A percentile compares a stretch with the other conserved stretches of the same genome.
Evolutionary conservation across 495 filamentous ascomycete genomes (phyloP).

Genomic region (Annulohypoxylon moriforme): DNA sequence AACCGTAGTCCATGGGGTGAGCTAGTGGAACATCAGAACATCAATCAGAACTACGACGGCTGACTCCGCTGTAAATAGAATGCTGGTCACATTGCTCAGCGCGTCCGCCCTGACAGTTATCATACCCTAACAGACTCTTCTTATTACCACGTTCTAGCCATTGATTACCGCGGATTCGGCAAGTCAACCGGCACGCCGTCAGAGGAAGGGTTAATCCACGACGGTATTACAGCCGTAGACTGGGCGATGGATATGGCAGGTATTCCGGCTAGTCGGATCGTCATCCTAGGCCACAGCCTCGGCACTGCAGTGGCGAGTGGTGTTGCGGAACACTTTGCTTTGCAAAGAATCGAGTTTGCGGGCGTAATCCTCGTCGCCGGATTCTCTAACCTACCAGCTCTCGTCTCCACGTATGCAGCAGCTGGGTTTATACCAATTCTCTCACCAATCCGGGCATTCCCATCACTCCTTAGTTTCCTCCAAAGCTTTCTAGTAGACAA

Average conservation of each 20-base stretch:
- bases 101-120: constrained; percentile 70
- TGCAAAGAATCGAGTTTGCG: constrained; percentile 63
- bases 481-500: constrained; percentile 60
- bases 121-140: constrained; percentile 69
- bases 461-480: constrained; percentile 55
- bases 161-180: constrained; percentile 94
- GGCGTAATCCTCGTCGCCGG: constrained; percentile 81
- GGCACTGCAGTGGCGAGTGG: constrained; percentile 85
- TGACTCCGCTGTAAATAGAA: constrained; percentile 52
- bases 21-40: constrained; percentile 9
- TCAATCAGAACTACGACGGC: not conserved
- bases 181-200: constrained; percentile 81
- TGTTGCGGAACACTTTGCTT: constrained; percentile 73
- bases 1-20: constrained; percentile 57
- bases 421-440: constrained; percentile 82
- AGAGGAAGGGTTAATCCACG: constrained; percentile 83
- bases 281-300: constrained; percentile 87
- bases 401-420: constrained; percentile 73
- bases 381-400: constrained; percentile 77
- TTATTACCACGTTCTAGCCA: constrained; percentile 66
- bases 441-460: constrained; percentile 69
- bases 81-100: constrained; percentile 73
- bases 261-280: constrained; percentile 76
- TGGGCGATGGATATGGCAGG: constrained; percentile 74
- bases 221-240: constrained; percentile 76